Conservation (phyloP, 148 eudicot species). For the Heliamphora exappendiculata region DNA sequence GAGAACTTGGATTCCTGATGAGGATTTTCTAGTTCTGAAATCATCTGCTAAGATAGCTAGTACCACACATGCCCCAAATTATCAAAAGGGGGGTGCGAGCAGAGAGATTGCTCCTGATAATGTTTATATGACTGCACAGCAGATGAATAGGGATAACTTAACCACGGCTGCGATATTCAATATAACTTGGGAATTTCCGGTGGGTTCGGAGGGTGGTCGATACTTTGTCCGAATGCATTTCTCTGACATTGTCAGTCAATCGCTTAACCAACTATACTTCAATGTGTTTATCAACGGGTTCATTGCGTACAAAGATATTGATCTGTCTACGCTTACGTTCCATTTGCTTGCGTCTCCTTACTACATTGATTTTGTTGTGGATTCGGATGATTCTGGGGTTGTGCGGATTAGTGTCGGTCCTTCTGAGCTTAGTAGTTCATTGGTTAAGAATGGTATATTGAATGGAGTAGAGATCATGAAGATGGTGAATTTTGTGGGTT, state of each 20-base stretch:
- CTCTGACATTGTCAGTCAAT: constrained; percentile 36
- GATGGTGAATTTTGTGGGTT: constrained; percentile 38
- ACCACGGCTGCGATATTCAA: constrained; percentile 41
- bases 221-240: constrained; percentile 75
- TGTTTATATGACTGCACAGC: constrained; percentile 87
- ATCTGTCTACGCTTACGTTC: constrained; percentile 54
- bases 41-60: constrained; percentile 59
- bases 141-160: constrained; percentile 60
- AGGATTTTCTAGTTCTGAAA: constrained; percentile 52
- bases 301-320: constrained; percentile 65
- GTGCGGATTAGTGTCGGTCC: constrained; percentile 75
- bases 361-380: constrained; percentile 54
- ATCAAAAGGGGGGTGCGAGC: constrained; percentile 54
- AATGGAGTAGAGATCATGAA: constrained; percentile 96
- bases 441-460: constrained; percentile 64
- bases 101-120: constrained; percentile 63
- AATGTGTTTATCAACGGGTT: constrained; percentile 64
- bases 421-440: constrained; percentile 54
- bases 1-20: constrained; percentile 94
- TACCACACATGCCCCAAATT: constrained; percentile 38
- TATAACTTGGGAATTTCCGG: constrained; percentile 76
- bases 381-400: constrained; percentile 38
- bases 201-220: constrained; percentile 25
- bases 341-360: constrained; percentile 50
- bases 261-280: constrained; percentile 67